Base-by-base conservation (phyloP, 495 filamentous ascomycete genomes). In the Aspergillus campestris region DNA sequence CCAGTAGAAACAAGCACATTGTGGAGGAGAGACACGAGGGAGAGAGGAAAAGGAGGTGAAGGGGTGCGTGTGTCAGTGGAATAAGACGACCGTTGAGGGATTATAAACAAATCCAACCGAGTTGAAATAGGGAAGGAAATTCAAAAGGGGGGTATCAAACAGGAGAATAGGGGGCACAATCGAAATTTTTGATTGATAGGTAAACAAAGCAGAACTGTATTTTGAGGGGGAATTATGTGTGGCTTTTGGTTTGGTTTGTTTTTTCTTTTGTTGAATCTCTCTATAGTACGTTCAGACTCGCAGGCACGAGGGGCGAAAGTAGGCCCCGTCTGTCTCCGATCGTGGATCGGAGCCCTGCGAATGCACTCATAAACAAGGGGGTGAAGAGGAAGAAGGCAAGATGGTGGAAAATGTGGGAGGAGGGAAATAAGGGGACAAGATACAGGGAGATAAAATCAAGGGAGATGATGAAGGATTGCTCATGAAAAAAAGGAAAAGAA, bases 271-370 rank as follows among this genome's bases (percentile, higher is more conserved):
- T 43, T 31, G 31, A 9, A 5, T 42, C 32, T 48, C 34, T 47
- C 44, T 36, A 49, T 43, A 31, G 32, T 38, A 38, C 12, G 14
- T 48, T 39, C 43, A 38, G 5, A 41, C 13, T 44, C 42, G 49
- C 47, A 34, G 34, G 47, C 47, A 50, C 39, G 40, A 38, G 47
- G 56, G 51, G 50, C 56, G 52, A 47, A 53, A 56, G 50, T 56
- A 53, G 50, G 56, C 52, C 51, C 52, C 32, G 31, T 33, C 14
- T 43, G 43, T 31, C 45, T 41, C 30, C 43, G 14, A 32, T 37
- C n/a, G 32, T 24, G 18, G 18, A 24, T 24, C 18, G 18, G 18
- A 24, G 18, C 18, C 18, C 18, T 24, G 18, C 18, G 18, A 24
- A 24, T 24, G 18, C 18, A 24, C 18, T 24, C 18, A 24, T 43